A percentile compares a stretch with the other conserved stretches of the same genome.
Conservation (phyloP, 169 alveolate species). For the Plasmodium knowlesi region DNA sequence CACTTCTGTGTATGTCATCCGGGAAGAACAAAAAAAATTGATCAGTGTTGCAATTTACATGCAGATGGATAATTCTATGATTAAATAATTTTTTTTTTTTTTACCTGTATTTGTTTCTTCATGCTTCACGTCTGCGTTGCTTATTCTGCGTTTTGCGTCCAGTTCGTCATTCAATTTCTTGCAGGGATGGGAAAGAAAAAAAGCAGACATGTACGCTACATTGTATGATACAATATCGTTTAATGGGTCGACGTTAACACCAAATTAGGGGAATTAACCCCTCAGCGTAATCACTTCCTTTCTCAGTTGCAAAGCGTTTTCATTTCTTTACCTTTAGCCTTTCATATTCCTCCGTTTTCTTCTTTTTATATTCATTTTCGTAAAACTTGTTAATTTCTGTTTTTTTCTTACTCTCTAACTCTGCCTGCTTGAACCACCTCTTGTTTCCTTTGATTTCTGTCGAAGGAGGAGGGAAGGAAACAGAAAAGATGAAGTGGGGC, state of each 20-base stretch:
- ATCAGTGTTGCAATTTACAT: neutral
- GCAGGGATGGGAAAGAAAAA: neutral
- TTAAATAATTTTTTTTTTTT: neutral
- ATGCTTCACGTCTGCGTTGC: slow-evolving; percentile 14
- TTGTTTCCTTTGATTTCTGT: slow-evolving; percentile 71
- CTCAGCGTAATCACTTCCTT: neutral
- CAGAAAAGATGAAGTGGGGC: neutral
- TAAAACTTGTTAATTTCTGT: slow-evolving; percentile 39
- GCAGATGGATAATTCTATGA: neutral
- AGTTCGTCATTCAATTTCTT: slow-evolving; percentile 70
- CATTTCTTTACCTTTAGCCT: slow-evolving; percentile 52
- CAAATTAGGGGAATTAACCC: neutral
- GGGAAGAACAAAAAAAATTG: neutral
- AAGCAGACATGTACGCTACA: neutral
- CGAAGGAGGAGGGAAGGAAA: neutral
- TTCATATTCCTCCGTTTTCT: slow-evolving; percentile 68
- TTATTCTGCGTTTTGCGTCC: slow-evolving; percentile 35
- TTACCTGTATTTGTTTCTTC: slow-evolving; percentile 62
- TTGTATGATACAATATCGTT: neutral
- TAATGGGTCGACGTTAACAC: neutral
- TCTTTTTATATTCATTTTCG: slow-evolving; percentile 65
- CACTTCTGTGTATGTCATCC: neutral
- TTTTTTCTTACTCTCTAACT: slow-evolving; percentile 60
- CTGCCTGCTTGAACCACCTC: slow-evolving; percentile 73
- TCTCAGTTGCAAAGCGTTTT: neutral